phyloP scores from a whole-genome alignment of 148 eudicot species.

The Camellia granthamiana region DNA sequence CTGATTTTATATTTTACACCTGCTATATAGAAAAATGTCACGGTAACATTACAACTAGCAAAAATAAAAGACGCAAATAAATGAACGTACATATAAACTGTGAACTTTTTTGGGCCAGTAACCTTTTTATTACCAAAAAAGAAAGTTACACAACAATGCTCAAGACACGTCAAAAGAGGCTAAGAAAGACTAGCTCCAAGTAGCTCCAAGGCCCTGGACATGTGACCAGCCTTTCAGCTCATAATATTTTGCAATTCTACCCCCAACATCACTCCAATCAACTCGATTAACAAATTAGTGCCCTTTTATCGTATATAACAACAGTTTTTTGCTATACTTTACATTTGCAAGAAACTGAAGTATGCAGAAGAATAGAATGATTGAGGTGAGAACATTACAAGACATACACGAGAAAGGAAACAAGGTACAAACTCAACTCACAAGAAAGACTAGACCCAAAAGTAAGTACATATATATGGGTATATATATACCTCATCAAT shows the following conservation, averaged over 20 bases:
- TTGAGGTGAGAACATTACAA: neutral
- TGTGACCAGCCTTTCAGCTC: conserved; percentile 6
- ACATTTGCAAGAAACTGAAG: neutral
- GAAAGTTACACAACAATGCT: too few relatives aligned
- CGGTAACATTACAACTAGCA: neutral
- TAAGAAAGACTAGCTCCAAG: too few relatives aligned
- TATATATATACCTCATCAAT: conserved; percentile 70
- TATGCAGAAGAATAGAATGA: neutral
- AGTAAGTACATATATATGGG: neutral
- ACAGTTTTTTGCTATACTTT: neutral
- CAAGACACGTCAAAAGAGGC: too few relatives aligned
- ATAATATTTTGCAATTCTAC: neutral
- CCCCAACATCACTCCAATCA: neutral
- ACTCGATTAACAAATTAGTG: neutral
- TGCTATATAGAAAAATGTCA: neutral
- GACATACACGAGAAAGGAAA: neutral
- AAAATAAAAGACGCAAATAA: neutral
- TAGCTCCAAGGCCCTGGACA: neutral
- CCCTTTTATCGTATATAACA: neutral
- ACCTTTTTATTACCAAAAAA: too few relatives aligned
- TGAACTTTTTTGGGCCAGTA: neutral
- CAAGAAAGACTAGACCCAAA: neutral
- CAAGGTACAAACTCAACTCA: neutral
- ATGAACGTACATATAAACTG: neutral
- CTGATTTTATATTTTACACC: neutral